phyloP scores from a whole-genome alignment of 495 filamentous ascomycete species.

The Amorphotheca resinae region DNA sequence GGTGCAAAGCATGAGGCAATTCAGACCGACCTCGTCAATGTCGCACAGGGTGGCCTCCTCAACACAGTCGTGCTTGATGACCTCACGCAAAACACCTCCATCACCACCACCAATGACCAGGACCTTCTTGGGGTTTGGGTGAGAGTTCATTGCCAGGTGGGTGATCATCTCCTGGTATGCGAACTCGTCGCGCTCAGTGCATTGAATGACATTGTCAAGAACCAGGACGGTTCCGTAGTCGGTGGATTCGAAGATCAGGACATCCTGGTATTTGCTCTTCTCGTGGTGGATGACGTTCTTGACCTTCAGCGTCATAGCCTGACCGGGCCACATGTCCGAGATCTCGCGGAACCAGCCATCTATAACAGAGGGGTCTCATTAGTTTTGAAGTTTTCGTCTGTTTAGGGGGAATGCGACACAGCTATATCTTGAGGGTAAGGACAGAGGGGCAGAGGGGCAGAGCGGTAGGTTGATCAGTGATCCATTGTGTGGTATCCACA shows the following conservation, averaged over 20 bases:
- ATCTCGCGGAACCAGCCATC: slow-evolving; percentile 99
- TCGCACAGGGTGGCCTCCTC: slow-evolving; percentile 94
- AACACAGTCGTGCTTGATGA: slow-evolving; percentile 91
- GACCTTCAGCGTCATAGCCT: slow-evolving; percentile 97
- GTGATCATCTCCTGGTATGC: slow-evolving; percentile 99
- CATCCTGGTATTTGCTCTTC: slow-evolving; percentile 97
- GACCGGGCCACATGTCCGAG: slow-evolving; percentile 96
- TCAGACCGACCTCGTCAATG: slow-evolving; percentile 73
- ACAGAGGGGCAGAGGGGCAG: background rate
- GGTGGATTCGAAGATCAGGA: slow-evolving; percentile 94
- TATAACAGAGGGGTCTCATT: slow-evolving; percentile 26
- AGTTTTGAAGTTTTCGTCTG: no score
- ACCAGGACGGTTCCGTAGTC: slow-evolving; percentile 96
- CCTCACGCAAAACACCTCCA: slow-evolving; percentile 91
- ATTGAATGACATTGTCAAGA: slow-evolving; percentile 97
- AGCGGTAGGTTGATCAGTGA: background rate
- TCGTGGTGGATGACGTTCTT: slow-evolving; percentile 97
- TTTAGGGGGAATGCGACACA: background rate
- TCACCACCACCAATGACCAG: slow-evolving; percentile 97
- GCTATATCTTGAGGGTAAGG: background rate
- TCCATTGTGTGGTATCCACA: no score
- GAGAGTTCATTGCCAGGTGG: slow-evolving; percentile 95
- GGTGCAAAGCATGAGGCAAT: background rate
- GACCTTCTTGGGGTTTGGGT: slow-evolving; percentile 95
- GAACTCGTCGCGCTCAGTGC: slow-evolving; percentile 97